Evolutionary conservation across 2,329 filamentous ascomycete species (phyloP), one percentile per base, ranked within the genome.

Genomic region (Fonsecaea multimorphosa): DNA sequence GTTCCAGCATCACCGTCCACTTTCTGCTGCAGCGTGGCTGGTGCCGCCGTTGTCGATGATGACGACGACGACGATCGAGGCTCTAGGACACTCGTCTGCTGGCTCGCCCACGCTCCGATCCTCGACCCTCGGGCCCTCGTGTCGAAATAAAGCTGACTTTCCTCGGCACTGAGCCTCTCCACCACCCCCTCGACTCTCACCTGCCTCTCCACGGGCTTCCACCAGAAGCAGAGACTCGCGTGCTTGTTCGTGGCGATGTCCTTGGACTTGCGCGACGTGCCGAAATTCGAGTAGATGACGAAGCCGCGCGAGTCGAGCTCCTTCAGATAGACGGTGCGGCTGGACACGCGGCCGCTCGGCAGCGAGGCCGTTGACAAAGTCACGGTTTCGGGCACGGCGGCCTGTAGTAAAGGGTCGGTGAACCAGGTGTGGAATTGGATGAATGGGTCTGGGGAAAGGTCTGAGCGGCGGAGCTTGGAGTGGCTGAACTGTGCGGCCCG

Each of bases 281-380:
- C 93, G 82, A 93, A 94, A 78, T 99, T 99, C 74, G 87, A 91
- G 83, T 98, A 99, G 56, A 99, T 84, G 51, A 98, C 92, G 79
- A 96, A 99, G 16, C 93, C 93, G 4, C 78, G 73, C 61, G 83
- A 78, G 78, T 98, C 93, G 27, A 98, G 87, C 82, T 98, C 95
- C 80, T 99, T 99, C 71, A 99, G 85, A 80, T 98, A 99, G 40
- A 99, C 92, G 72, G 92, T 85, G 65, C 95, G 91, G 2, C 91
- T 89, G 54, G 88, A 92, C 22, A 98, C 91, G 54, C 91, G 89
- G 67, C 95, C 95, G 0, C 88, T 91, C 1, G 94, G 94, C 3
- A 98, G 85, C 27, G 85, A 82, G 0, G 93, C 93, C 0, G 95
- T 99, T 2, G 93, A 90, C 1, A 99, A 84, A 1, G 90, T 93